Evolutionary conservation across 345 rosid species (phyloP).

Genomic region (Gossypium mustelinum): DNA sequence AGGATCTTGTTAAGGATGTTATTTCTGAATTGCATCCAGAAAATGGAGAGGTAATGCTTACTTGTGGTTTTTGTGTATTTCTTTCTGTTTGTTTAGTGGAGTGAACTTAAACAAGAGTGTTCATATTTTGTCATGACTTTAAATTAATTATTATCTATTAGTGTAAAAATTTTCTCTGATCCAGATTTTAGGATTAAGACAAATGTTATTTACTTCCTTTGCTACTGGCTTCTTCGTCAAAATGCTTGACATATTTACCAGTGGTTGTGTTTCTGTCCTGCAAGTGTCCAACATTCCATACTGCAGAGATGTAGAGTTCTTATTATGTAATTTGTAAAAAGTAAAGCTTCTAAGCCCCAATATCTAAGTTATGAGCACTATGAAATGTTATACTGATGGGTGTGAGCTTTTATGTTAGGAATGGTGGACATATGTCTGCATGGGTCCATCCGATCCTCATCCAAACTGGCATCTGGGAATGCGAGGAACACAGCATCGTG

Average conservation of each 20-base stretch:
- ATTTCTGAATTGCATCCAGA: conserved; percentile 63
- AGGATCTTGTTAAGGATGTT: conserved; percentile 90
- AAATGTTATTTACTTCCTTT: conserved; percentile 2
- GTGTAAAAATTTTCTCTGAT: neutral
- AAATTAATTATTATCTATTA: neutral
- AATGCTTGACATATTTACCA: neutral
- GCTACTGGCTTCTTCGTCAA: neutral
- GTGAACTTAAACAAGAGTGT: neutral
- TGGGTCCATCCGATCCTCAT: conserved; percentile 98
- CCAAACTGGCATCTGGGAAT: conserved; percentile 98
- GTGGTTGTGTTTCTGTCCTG: neutral
- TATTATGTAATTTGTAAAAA: neutral
- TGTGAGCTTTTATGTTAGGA: conserved; percentile 41
- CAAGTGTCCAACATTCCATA: neutral
- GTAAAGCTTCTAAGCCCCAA: neutral
- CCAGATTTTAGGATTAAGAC: neutral
- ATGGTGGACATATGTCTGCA: conserved; percentile 98
- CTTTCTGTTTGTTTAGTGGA: neutral
- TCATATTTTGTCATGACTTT: neutral
- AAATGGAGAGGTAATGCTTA: conserved; percentile 65
- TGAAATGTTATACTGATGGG: conserved; percentile 2
- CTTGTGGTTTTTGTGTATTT: neutral
- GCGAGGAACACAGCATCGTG: conserved; percentile 98
- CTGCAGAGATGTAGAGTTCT: neutral
- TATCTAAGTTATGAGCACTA: neutral